Evolutionary conservation across 1,139 yeast species (phyloP).

Genomic region (Sugiyamaella grinbergsii): DNA sequence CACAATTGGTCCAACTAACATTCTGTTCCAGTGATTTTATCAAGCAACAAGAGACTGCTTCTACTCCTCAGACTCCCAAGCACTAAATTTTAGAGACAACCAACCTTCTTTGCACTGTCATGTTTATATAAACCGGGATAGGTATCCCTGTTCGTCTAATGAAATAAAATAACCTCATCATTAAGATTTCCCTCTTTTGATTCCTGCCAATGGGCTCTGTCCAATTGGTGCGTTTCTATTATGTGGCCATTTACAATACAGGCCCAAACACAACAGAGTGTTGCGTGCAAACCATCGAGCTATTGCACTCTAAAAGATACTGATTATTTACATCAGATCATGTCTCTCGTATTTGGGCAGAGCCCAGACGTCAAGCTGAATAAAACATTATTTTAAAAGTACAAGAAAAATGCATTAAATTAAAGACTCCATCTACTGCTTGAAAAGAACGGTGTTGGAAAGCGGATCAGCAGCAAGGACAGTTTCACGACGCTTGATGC

Average conservation of each 20-base stretch:
- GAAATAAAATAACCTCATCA: neutral
- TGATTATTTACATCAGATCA: neutral
- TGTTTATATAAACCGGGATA: conserved; percentile 6
- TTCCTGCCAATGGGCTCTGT: too few relatives aligned
- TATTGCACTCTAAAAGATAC: neutral
- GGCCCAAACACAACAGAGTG: too few relatives aligned
- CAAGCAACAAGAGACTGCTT: conserved; percentile 44
- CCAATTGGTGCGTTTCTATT: neutral
- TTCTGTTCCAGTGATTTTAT: conserved; percentile 44
- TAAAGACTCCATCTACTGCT: conserved; percentile 23
- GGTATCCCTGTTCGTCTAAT: conserved; percentile 3
- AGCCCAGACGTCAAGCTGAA: too few relatives aligned
- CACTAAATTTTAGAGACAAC: conserved; percentile 9
- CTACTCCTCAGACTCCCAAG: conserved; percentile 11
- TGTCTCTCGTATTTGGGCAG: neutral
- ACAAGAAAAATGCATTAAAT: conserved; percentile 3
- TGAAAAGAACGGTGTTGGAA: conserved; percentile 73
- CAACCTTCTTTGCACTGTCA: conserved; percentile 6
- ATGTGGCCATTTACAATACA: too few relatives aligned
- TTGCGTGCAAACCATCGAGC: too few relatives aligned
- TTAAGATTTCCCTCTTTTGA: neutral
- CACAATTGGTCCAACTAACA: neutral
- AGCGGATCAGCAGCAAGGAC: conserved; percentile 81
- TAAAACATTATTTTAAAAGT: neutral
- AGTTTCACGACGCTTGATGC: conserved; percentile 72